Percentiles rank a stretch among this genome's conserved stretches.
These are phyloP conservation scores for Colletotrichum horii DNA, from an alignment of 2,329 filamentous ascomycete genomes.

Conservation along the genomic window DNA sequence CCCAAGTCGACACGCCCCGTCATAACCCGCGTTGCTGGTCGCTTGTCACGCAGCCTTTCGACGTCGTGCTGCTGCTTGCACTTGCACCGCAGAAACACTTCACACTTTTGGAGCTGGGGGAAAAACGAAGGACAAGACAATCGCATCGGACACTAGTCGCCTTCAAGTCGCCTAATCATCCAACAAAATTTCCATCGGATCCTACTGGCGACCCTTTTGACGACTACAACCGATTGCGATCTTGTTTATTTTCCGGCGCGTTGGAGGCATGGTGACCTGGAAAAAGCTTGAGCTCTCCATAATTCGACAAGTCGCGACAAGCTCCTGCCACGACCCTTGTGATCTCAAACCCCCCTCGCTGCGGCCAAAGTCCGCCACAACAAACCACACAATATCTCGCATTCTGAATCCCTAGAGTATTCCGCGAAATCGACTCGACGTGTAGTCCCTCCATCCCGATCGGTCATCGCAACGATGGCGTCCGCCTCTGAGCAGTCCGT, in stretches of 20 bases:
- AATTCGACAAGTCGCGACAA: slow-evolving; percentile 23
- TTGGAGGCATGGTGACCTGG: slow-evolving; percentile 20
- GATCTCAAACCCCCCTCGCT: background rate
- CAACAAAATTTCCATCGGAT: background rate
- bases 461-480: slow-evolving; percentile 51
- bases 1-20: slow-evolving; percentile 12
- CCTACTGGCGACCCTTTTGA: background rate
- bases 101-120: background rate
- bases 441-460: background rate
- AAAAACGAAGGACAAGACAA: background rate
- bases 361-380: background rate
- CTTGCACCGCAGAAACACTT: background rate
- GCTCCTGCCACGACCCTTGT: slow-evolving; percentile 4
- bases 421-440: background rate
- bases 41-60: slow-evolving; percentile 19
- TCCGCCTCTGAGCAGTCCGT: slow-evolving; percentile 55
- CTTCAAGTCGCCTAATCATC: background rate
- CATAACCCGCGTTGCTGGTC: slow-evolving; percentile 21
- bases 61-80: slow-evolving; percentile 1
- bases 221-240: background rate
- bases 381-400: background rate
- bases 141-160: background rate
- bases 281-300: slow-evolving; percentile 19
- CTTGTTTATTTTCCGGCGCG: background rate
- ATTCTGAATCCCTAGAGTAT: background rate